Percentiles rank a stretch among this genome's conserved stretches.
Conservation (phyloP, 371 early-diverging fungal species). For the Circinella umbellata region DNA sequence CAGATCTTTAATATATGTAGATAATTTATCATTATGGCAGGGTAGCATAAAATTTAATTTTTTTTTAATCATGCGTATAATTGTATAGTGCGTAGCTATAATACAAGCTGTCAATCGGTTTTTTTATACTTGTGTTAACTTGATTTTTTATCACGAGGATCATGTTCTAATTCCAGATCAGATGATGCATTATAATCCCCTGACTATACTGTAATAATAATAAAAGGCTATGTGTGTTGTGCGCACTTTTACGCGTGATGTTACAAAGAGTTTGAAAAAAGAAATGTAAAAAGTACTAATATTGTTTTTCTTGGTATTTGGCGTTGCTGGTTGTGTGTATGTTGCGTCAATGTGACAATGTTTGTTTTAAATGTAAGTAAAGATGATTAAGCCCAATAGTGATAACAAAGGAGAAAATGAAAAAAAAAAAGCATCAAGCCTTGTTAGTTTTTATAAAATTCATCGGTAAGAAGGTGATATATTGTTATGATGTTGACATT, state of each 20-base stretch:
- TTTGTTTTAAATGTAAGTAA: too few species aligned
- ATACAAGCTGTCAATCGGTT: conserved; percentile 8
- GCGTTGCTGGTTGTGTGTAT: not conserved
- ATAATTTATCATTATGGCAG: not conserved
- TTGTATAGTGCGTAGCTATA: not conserved
- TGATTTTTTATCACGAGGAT: conserved; percentile 4
- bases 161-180: not conserved
- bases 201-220: too few species aligned
- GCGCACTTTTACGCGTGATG: not conserved
- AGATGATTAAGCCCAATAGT: too few species aligned
- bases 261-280: not conserved
- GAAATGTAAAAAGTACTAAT: not conserved
- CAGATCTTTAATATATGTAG: not conserved
- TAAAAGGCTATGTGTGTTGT: too few species aligned
- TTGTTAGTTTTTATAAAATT: not conserved
- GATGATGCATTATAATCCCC: conserved; percentile 2
- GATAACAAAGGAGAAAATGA: not conserved
- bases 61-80: not conserved
- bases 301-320: not conserved
- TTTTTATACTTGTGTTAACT: not conserved
- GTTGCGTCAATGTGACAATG: too few species aligned
- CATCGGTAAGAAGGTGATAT: conserved; percentile 1
- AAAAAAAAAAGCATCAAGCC: not conserved
- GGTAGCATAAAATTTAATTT: not conserved
- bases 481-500: not conserved